Conservation (phyloP, 2,329 filamentous ascomycete species). For the Alternaria sp. region DNA sequence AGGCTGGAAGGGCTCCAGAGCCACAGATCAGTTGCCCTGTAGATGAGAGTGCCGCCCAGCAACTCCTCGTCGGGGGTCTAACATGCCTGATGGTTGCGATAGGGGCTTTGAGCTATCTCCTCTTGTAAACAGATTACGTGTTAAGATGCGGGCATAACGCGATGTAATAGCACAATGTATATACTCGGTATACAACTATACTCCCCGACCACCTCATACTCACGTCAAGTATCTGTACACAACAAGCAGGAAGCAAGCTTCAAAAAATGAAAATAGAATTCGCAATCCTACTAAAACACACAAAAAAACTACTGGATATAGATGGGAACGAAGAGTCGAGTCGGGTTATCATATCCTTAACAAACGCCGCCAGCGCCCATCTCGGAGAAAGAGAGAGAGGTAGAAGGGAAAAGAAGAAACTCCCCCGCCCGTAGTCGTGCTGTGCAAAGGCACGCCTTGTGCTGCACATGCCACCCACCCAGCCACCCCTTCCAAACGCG, state of each 20-base stretch:
- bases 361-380: not conserved
- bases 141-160: not conserved
- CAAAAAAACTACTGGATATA: not conserved
- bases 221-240: not conserved
- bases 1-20: not conserved
- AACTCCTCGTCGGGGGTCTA: not conserved
- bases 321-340: not conserved
- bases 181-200: not conserved
- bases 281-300: not conserved
- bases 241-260: not conserved
- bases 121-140: not conserved
- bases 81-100: not conserved
- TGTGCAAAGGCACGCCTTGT: conserved; percentile 1
- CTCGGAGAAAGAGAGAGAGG: not conserved
- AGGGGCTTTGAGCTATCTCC: not conserved
- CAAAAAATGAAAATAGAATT: not conserved
- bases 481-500: not conserved
- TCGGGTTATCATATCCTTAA: conserved; percentile 2
- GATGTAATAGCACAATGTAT: not conserved
- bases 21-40: not conserved
- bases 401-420: not conserved
- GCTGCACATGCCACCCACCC: not conserved
- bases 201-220: not conserved
- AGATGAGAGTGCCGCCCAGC: not conserved
- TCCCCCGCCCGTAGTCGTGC: not conserved